Evolutionary conservation across 352 stramenopile genomes (phyloP).

Genomic region (Globisporangium radiosum): DNA sequence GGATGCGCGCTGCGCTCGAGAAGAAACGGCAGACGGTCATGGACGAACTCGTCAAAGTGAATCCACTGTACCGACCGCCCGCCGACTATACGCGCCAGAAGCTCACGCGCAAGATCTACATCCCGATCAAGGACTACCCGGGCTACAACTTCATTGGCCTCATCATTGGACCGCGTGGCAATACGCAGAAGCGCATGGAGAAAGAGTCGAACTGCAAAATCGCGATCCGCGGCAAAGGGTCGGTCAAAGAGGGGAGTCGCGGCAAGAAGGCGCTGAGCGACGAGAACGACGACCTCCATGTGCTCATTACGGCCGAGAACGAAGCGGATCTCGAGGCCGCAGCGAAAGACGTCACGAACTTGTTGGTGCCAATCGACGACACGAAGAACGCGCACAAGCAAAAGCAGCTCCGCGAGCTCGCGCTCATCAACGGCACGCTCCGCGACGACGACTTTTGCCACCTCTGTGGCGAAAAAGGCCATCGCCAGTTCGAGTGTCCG

Average conservation of each 20-base stretch:
- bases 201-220: slow-evolving; percentile 98
- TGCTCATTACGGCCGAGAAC: slow-evolving; percentile 90
- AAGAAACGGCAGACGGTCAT: slow-evolving; percentile 90
- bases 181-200: slow-evolving; percentile 99
- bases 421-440: slow-evolving; percentile 98
- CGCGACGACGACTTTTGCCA: slow-evolving; percentile 97
- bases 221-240: slow-evolving; percentile 95
- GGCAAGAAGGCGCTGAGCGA: slow-evolving; percentile 89
- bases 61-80: slow-evolving; percentile 85
- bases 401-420: slow-evolving; percentile 96
- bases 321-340: slow-evolving; percentile 85
- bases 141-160: slow-evolving; percentile 99
- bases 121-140: slow-evolving; percentile 96
- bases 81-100: slow-evolving; percentile 90
- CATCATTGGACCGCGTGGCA: slow-evolving; percentile 98
- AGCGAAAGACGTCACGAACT: slow-evolving; percentile 82
- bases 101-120: slow-evolving; percentile 95
- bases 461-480: slow-evolving; percentile 97
- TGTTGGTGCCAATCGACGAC: slow-evolving; percentile 91
- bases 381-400: slow-evolving; percentile 97
- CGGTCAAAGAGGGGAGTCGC: slow-evolving; percentile 96
- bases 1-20: slow-evolving; percentile 90
- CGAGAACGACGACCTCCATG: slow-evolving; percentile 95
- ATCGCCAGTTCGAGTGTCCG: slow-evolving; percentile 96
- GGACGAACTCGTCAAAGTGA: slow-evolving; percentile 94